Base-by-base conservation (phyloP, 306 rosid genomes). In the Corylus heterophylla region DNA sequence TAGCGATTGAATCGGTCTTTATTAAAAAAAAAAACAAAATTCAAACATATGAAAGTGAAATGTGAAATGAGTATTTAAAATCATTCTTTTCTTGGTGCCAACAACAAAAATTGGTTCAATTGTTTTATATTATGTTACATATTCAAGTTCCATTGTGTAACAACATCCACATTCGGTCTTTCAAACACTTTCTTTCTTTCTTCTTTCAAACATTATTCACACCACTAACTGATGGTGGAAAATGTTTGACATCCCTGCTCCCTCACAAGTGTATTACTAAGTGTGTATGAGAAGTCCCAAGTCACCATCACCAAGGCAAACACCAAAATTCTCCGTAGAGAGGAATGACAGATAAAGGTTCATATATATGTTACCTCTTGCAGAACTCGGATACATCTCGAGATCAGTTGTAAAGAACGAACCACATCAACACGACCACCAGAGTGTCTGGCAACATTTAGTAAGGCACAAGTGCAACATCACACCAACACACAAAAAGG, bases 371-470 rank as follows among this genome's bases (percentile, higher is more conserved):
- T 4, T 81, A 95, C 98, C 98, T 91, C 86, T 83, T 91, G 84
- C 83, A 79, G 83, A 89, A 79, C 80, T 79, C 90, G 25, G 86
- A 45, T 4, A 74, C 64, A 45, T 83, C 84, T 82, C 90, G 88
- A 0, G 86, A 85, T 17, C 85, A 86, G 63, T 89, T 89, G 84
- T 87, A 79, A 73, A 87, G 58, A 49, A 92, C 81, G 70, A 91
- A 95, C 91, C 98, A 90, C 88, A 91, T 86, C 76, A 95, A 80
- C 62, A 95, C 88, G 54, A 88, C 54, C 80, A 92, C 86, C 90
- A 95, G 31, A n/a, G 80, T 79, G 85, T 92, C 98, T 95, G 71
- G 42, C 69, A 54, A 54, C 55, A 58, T 76, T 82, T 69, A 88
- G 90, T 90, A 92, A 81, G 54, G 72, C 73, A 59, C 31, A 77